A percentile compares a stretch with the other conserved stretches of the same genome.
These are phyloP conservation scores for Coemansia guatemalensis DNA, from an alignment of 192 early-diverging fungal species.

Conservation along the genomic window DNA sequence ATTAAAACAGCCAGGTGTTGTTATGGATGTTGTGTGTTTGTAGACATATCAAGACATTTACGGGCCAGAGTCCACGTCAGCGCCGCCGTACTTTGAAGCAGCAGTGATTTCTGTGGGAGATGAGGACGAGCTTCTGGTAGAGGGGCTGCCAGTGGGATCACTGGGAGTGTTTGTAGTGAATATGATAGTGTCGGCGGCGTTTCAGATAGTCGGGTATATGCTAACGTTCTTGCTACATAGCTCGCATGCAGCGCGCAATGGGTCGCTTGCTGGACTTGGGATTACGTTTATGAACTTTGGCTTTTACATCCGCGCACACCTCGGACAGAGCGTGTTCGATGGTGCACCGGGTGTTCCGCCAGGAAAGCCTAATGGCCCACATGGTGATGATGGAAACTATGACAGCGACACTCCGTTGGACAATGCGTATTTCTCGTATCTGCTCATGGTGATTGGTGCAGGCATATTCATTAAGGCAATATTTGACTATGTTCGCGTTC, in stretches of 20 bases:
- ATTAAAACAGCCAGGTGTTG: too few species aligned
- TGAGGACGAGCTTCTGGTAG: slow-evolving; percentile 85
- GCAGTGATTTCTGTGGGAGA: slow-evolving; percentile 71
- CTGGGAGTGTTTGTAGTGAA: slow-evolving; percentile 76
- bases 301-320: slow-evolving; percentile 64
- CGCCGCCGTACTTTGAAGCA: slow-evolving; percentile 78
- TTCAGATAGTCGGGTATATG: slow-evolving; percentile 86
- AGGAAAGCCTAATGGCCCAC: slow-evolving; percentile 16
- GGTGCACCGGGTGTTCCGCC: slow-evolving; percentile 6
- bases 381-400: slow-evolving; percentile 11
- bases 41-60: slow-evolving; percentile 75
- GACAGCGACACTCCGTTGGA: slow-evolving; percentile 52
- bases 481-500: slow-evolving; percentile 70
- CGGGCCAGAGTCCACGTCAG: slow-evolving; percentile 56
- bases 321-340: slow-evolving; percentile 26
- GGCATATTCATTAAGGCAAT: slow-evolving; percentile 71
- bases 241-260: slow-evolving; percentile 84
- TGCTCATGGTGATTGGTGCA: slow-evolving; percentile 73
- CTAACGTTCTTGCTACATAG: slow-evolving; percentile 88
- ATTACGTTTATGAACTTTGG: slow-evolving; percentile 80
- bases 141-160: slow-evolving; percentile 88
- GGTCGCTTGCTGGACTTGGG: slow-evolving; percentile 76
- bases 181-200: slow-evolving; percentile 74
- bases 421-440: slow-evolving; percentile 68
- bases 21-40: too few species aligned